Evolutionary conservation across 2,329 filamentous ascomycete genomes (phyloP), one percentile per base, ranked within the genome.

Genomic region (Pyricularia sp.): DNA sequence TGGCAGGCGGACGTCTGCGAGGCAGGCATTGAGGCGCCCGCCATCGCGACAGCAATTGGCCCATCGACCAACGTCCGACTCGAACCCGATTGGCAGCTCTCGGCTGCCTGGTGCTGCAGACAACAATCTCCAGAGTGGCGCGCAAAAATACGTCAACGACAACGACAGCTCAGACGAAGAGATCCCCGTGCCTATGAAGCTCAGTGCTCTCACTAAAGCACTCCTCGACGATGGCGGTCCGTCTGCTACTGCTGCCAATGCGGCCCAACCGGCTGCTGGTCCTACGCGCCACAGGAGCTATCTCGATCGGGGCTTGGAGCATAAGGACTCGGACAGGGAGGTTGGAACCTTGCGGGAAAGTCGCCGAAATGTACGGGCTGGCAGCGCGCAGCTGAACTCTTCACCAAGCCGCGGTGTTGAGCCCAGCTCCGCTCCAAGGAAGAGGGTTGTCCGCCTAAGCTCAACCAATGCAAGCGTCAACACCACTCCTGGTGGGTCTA

Each of bases 151-250:
- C 68, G 76, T 74, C n/a, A 71, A 79, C 0, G 74, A 87, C 69
- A 88, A 90, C 70, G 93, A 96, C 73, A 96, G 91, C 79, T 96
- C 93, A 28, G 93, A 97, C 76, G 93, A 97, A 72, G 93, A 97
- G 76, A 90, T 96, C 31, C 89, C 90, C 19, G 88, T 91, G 70
- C 92, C 92, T 71, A 91, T 94, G 85, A 96, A 94, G 78, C 89
- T 97, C 73, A 97, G 92, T 74, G 92, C 93, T 71, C 84, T 94
- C 69, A 96, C 93, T 62, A 93, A 94, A 73, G 93, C 91, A 24
- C 81, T 97, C 19, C 81, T 97, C 28, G 84, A 85, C 65, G 85
- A 88, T 66, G 83, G 84, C 59, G 78, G 81, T 62, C 82, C 70
- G 62, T 68, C 68, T 4, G 66, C 67, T 3, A 68, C 70, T 67